phyloP scores from a whole-genome alignment of 78 protist genomes.

The Pigoraptor vietnamica region DNA sequence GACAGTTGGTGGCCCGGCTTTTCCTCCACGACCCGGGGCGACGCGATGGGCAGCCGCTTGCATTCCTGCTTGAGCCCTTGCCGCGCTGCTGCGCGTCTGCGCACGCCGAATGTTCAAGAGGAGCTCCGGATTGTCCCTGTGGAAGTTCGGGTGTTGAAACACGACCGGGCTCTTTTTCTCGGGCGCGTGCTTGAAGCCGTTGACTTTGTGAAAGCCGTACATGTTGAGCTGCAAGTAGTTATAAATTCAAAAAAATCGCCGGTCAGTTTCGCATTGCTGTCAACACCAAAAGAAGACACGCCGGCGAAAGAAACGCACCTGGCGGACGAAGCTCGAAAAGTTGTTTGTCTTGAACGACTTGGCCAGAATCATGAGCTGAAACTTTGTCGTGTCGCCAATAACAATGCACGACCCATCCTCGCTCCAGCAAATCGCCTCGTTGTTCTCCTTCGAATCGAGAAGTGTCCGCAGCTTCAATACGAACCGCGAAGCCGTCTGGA shows the following conservation, averaged over 20 bases:
- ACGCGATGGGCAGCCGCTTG: too few relatives aligned
- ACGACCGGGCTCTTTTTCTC: not conserved
- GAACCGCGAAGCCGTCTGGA: not conserved
- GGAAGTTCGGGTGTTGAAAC: not conserved
- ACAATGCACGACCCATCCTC: not conserved
- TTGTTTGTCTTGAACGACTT: not conserved
- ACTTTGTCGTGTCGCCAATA: not conserved
- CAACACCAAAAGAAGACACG: not conserved
- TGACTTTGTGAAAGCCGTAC: not conserved
- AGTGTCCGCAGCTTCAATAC: not conserved
- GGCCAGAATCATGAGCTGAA: not conserved
- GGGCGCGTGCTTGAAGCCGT: not conserved
- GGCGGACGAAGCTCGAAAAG: not conserved
- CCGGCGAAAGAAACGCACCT: not conserved
- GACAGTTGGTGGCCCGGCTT: too few relatives aligned
- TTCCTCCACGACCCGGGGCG: too few relatives aligned
- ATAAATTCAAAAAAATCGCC: too few relatives aligned
- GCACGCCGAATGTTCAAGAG: not conserved
- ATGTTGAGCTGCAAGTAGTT: not conserved
- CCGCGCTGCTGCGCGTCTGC: not conserved
- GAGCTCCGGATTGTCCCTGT: not conserved
- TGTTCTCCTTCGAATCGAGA: not conserved
- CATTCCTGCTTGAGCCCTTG: not conserved
- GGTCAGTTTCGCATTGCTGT: too few relatives aligned
- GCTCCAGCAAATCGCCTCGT: not conserved